A percentile compares a stretch with the other conserved stretches of the same genome.
These are phyloP conservation scores for Xanthoconium separans DNA, from an alignment of 1,284 basidiomycete genomes.

Conservation along the genomic window DNA sequence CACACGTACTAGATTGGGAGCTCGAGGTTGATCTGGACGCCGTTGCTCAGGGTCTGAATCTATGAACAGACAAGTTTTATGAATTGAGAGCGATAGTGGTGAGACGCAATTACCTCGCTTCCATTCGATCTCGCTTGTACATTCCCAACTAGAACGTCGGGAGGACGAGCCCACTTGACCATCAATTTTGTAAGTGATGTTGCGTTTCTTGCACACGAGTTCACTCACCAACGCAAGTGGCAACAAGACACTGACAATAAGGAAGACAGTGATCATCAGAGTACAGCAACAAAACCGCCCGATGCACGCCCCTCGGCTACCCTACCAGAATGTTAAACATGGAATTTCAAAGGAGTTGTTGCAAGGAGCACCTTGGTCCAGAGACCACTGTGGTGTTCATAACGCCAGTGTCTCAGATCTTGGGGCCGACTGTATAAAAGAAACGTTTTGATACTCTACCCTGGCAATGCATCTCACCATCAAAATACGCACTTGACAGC, in stretches of 20 bases:
- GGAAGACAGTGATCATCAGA: conserved; percentile 59
- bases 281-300: conserved; percentile 73
- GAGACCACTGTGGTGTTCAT: conserved; percentile 54
- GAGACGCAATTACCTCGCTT: conserved; percentile 40
- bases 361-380: conserved; percentile 55
- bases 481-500: conserved; percentile 31
- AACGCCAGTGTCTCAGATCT: conserved; percentile 52
- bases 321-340: conserved; percentile 35
- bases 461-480: neutral
- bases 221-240: conserved; percentile 66
- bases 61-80: conserved; percentile 24
- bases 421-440: conserved; percentile 32
- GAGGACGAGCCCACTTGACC: conserved; percentile 76
- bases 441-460: conserved; percentile 7
- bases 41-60: conserved; percentile 41
- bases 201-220: neutral
- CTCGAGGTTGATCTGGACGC: conserved; percentile 62
- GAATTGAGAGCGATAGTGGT: neutral
- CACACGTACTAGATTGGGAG: conserved; percentile 63
- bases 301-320: conserved; percentile 53
- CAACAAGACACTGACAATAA: conserved; percentile 70
- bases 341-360: neutral
- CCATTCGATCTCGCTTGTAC: conserved; percentile 44
- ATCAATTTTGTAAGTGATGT: conserved; percentile 10
- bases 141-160: conserved; percentile 63